Percentiles rank a stretch among this genome's conserved stretches.
Conservation (phyloP, 2,329 filamentous ascomycete genomes). For the Mycosphaerelloides madeirae region DNA sequence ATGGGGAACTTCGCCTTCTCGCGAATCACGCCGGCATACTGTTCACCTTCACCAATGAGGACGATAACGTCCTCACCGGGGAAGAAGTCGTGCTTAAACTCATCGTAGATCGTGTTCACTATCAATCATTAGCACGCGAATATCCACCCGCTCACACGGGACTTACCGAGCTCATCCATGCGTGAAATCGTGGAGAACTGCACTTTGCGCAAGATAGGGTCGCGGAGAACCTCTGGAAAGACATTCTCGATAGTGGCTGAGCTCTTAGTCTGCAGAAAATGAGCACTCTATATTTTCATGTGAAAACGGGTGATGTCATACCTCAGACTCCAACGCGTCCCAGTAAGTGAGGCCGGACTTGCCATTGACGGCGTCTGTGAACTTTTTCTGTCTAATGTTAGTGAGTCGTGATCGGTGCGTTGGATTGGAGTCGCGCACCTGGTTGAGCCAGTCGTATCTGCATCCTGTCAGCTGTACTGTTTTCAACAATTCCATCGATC, state of each 20-base stretch:
- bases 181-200: slow-evolving; percentile 86
- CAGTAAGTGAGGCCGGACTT: slow-evolving; percentile 90
- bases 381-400: slow-evolving; percentile 60
- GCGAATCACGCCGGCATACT: slow-evolving; percentile 60
- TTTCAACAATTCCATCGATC: background rate
- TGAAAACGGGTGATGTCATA: slow-evolving; percentile 19
- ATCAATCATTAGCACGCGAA: slow-evolving; percentile 4
- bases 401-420: slow-evolving; percentile 1
- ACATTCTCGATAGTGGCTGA: slow-evolving; percentile 84
- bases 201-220: slow-evolving; percentile 81
- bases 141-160: background rate
- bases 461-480: slow-evolving; percentile 5
- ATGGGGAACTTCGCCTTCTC: slow-evolving; percentile 76
- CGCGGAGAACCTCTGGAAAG: slow-evolving; percentile 87
- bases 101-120: slow-evolving; percentile 56
- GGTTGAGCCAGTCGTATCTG: slow-evolving; percentile 90
- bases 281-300: slow-evolving; percentile 12
- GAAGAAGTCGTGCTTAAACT: slow-evolving; percentile 83
- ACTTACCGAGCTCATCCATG: slow-evolving; percentile 71
- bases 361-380: slow-evolving; percentile 94
- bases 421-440: slow-evolving; percentile 53
- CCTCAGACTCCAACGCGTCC: slow-evolving; percentile 61
- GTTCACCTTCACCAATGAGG: slow-evolving; percentile 63
- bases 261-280: slow-evolving; percentile 49
- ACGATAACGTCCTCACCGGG: slow-evolving; percentile 81